Base-by-base conservation (phyloP, 306 rosid genomes). In the Carpinus fangiana region DNA sequence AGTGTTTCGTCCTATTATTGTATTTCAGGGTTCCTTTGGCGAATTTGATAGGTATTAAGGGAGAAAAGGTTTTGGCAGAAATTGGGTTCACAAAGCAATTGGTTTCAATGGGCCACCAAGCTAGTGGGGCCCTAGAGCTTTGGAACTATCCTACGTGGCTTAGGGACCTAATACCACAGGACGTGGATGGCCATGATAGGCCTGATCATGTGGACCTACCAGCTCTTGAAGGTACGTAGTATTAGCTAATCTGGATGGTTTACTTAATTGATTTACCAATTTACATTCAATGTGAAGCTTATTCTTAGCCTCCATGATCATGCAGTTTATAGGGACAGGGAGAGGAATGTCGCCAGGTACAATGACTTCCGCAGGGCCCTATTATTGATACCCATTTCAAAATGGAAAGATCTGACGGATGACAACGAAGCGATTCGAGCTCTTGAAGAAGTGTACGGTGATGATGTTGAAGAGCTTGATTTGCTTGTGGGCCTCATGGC, bases 81-180 rank as follows among this genome's bases (percentile, higher is more conserved):
- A 86, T 88, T 70, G 93, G 93, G 70, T 65, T 86, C 77, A 73
- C 21, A 20, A 82, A 61, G 8, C 86, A 82, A 43, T 53, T 90
- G 48, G 90, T 90, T n/a, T 88, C 93, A 26, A 90, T 88, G 93
- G 93, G 93, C 41, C 91, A 90, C 80, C 93, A 90, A 81, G 85
- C 93, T 45, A 86, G 85, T 77, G 93, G 88, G 1, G 86, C 90
- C 6, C 65, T 90, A 0, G 91, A 88, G 79, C 90, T 84, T 51
- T 84, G 86, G 87, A 90, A 90, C 73, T 88, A 90, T 28, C 93
- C 93, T 18, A 0, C 55, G n/a, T 90, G 51, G 62, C 45, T 86
- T 0, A 88, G 93, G 47, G 82, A 90, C 17, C 53, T 90, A 0
- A 57, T 88, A 2, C 59, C 90, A 31, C 93, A 88, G 0, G 86